Conservation (phyloP, 2,329 filamentous ascomycete genomes). For the Dothistroma septosporum region DNA sequence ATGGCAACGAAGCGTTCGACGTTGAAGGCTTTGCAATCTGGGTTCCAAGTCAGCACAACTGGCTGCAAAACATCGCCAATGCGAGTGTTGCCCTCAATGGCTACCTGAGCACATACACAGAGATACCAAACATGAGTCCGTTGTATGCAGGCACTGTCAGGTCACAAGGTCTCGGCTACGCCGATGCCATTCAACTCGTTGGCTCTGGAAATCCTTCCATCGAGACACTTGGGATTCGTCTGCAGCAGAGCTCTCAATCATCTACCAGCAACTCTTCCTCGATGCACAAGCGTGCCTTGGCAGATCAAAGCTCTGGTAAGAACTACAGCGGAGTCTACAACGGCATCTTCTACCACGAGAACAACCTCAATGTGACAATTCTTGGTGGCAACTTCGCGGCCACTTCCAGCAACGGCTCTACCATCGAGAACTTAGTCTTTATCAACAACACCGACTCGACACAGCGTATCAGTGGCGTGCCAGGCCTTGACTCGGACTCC, state of each 20-base stretch:
- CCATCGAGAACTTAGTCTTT: constrained; percentile 74
- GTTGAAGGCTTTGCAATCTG: constrained; percentile 82
- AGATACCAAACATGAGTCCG: constrained; percentile 57
- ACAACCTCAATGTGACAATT: constrained; percentile 74
- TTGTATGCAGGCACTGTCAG: constrained; percentile 81
- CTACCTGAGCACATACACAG: constrained; percentile 65
- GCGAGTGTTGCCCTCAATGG: constrained; percentile 66
- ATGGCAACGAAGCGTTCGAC: constrained; percentile 55
- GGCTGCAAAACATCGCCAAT: constrained; percentile 72
- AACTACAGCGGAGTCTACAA: constrained; percentile 66
- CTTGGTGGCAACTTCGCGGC: constrained; percentile 83
- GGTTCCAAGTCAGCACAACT: constrained; percentile 80
- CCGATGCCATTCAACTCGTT: constrained; percentile 66
- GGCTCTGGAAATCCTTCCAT: constrained; percentile 39
- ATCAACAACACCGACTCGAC: constrained; percentile 70
- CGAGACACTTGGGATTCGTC: constrained; percentile 55
- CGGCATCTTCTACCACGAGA: constrained; percentile 70
- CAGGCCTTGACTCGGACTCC: constrained; percentile 69
- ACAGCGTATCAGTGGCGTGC: constrained; percentile 45
- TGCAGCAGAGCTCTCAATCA: constrained; percentile 33
- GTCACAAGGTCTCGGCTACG: constrained; percentile 68
- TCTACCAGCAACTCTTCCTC: constrained; percentile 20
- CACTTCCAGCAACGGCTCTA: constrained; percentile 62
- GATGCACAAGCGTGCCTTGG: constrained; percentile 41
- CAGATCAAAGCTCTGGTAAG: constrained; percentile 32